A percentile compares a stretch with the other conserved stretches of the same genome.
Evolutionary conservation across 768 basidiomycete genomes (phyloP).

Genomic region (Lentinula boryana): DNA sequence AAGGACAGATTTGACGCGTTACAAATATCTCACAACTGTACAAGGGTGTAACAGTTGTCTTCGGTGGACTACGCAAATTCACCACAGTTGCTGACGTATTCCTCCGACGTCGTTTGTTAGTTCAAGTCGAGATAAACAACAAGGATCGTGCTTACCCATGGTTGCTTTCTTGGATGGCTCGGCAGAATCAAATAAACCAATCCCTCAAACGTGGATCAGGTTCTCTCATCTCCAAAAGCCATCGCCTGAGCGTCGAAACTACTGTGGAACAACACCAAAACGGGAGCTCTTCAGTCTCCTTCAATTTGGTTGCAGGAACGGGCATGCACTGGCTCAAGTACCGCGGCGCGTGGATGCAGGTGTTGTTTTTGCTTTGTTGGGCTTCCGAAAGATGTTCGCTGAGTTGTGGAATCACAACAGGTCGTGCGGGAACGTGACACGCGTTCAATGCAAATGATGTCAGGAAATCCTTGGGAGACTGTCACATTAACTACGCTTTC

Average conservation of each 20-base stretch:
- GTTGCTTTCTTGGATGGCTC: slow-evolving; percentile 96
- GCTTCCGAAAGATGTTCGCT: not conserved
- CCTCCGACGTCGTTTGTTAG: slow-evolving; percentile 85
- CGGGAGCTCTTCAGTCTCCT: slow-evolving; percentile 83
- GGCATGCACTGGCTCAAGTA: slow-evolving; percentile 93
- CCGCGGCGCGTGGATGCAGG: slow-evolving; percentile 93
- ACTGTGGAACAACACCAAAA: slow-evolving; percentile 84
- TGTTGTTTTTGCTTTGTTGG: slow-evolving; percentile 19
- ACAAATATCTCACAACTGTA: slow-evolving; percentile 5
- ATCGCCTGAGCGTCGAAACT: slow-evolving; percentile 94
- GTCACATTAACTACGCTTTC: slow-evolving; percentile 91
- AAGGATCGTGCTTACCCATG: slow-evolving; percentile 94
- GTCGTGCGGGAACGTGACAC: slow-evolving; percentile 94
- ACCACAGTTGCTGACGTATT: slow-evolving; percentile 63
- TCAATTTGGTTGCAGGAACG: slow-evolving; percentile 93
- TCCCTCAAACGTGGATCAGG: slow-evolving; percentile 20
- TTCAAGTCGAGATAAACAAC: slow-evolving; percentile 93
- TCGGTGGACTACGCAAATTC: slow-evolving; percentile 70
- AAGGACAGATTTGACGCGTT: not conserved
- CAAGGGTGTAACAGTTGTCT: slow-evolving; percentile 86
- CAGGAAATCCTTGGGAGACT: slow-evolving; percentile 96
- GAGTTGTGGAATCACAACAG: slow-evolving; percentile 30
- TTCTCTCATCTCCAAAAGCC: slow-evolving; percentile 55
- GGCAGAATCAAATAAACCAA: slow-evolving; percentile 35
- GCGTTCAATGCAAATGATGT: slow-evolving; percentile 85